Conservation (phyloP, 768 basidiomycete species). For the Collybia mongolica region DNA sequence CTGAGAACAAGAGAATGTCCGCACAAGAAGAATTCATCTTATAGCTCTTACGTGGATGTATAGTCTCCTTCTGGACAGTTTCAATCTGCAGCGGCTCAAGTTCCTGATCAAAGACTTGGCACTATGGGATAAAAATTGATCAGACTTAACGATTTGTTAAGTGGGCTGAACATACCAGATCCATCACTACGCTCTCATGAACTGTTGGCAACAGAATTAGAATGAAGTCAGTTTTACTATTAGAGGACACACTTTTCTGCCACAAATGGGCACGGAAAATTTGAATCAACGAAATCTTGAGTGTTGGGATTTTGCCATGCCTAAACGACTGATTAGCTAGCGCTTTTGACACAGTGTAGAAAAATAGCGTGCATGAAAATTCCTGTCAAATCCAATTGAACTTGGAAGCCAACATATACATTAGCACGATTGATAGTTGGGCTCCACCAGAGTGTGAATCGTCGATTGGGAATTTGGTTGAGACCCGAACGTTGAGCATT, state of each 20-base stretch:
- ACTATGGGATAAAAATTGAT: slow-evolving; percentile 35
- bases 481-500: slow-evolving; percentile 99
- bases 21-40: slow-evolving; percentile 99
- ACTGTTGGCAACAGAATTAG: slow-evolving; percentile 40
- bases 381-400: slow-evolving; percentile 96
- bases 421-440: slow-evolving; percentile 99
- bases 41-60: slow-evolving; percentile 99
- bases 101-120: slow-evolving; percentile 99
- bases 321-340: slow-evolving; percentile 30
- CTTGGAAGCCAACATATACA: slow-evolving; percentile 99
- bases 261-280: slow-evolving; percentile 99
- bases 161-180: slow-evolving; percentile 49
- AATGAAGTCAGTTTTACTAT: slow-evolving; percentile 17
- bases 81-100: slow-evolving; percentile 97
- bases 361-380: slow-evolving; percentile 73
- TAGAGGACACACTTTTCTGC: slow-evolving; percentile 86
- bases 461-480: slow-evolving; percentile 97
- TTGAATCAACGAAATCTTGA: slow-evolving; percentile 99
- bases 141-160: slow-evolving; percentile 5
- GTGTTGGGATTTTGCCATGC: slow-evolving; percentile 97
- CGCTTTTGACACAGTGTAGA: background rate
- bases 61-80: slow-evolving; percentile 99
- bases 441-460: slow-evolving; percentile 99
- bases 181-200: slow-evolving; percentile 92
- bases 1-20: slow-evolving; percentile 95